Evolutionary conservation across 768 basidiomycete genomes (phyloP), one percentile per base, ranked within the genome.

Genomic region (Pleurotus tuber-regium): DNA sequence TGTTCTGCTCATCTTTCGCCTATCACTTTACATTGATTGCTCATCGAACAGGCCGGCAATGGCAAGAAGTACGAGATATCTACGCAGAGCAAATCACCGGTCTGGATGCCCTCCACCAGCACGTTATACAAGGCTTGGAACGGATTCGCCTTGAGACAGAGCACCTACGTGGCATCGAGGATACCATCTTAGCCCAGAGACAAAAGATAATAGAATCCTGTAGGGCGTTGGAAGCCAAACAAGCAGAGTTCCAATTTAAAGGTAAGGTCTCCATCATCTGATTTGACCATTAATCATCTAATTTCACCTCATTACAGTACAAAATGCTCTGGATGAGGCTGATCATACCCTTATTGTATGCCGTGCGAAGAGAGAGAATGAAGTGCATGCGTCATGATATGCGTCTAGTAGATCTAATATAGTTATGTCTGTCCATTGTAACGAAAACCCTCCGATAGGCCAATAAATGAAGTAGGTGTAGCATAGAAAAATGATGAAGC

Each of bases 41-140:
- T 11, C 18, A 11, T 26, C 23, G 29, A 36, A 19, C 58, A 88
- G 86, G 74, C 16, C 66, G 76, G 11, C 82, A 86, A 59, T 84
- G 84, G 73, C 80, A 78, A 51, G 70, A 79, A 55, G 67, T 82
- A 51, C 77, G 82, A 43, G 67, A 68, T 52, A 75, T 71, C 29
- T 87, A 86, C 60, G 64, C 79, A 40, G 81, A 83, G 53, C 83
- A 89, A 63, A 77, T 89, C 54, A 67, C 74, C 36, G 79, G 79
- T 21, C 74, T 88, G 52, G 79, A 78, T 53, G 70, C 61, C 25
- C 68, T 87, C 21, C 83, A 84, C 43, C 65, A 73, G 25, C 79
- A 81, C 49, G 81, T 87, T 36, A 64, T 66, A 46, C 67, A 74
- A 60, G 71, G 72, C 24, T 54, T 79, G 30, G 69, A 71, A 19